Base-by-base conservation (phyloP, 768 basidiomycete genomes). In the Rubroboletus pulcherrimus region DNA sequence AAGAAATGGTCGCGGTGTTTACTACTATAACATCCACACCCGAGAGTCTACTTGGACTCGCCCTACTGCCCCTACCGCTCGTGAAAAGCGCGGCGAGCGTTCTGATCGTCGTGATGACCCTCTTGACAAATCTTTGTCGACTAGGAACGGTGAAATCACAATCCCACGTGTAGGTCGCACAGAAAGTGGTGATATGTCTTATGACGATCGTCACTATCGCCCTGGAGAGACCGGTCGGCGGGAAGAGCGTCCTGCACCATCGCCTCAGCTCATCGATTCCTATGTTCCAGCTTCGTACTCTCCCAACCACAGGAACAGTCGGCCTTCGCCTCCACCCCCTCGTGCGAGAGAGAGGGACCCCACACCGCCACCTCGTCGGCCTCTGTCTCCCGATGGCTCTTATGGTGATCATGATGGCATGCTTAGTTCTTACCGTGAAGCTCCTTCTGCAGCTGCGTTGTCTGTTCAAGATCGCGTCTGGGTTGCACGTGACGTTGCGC, bases 141-240 rank as follows among this genome's bases (percentile, higher is more conserved):
- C 50, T 52, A 69, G 62, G 63, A 70, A 55, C 53, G 59, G 49
- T 55, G 64, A 65, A 39, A 31, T 49, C 59, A 34, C 55, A 17
- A 55, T 54, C 30, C 58, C 66, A 61, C 70, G 68, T 62, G 52
- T 64, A 64, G 65, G 68, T 63, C 68, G 66, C 14, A 40, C 63
- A 29, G 73, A 73, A 42, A 51, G 50, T 21, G 60, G 56, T 38
- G 57, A 62, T 60, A 75, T 86, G 53, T 78, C 82, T 17, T 83
- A 79, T 53, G 74, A 79, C 54, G 86, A 87, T 66, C 80, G 86
- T 30, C 83, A 86, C 66, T 87, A 88, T 67, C 81, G 84, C 46
- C 84, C 85, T 34, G 75, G 66, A 42, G 70, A 71, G 35, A 43
- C 60, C 11, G 45, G 35, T 56, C 64, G 70, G 3, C 59, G 70